Conservation (phyloP, 305 asterid species). For the Fraxinus sp. region DNA sequence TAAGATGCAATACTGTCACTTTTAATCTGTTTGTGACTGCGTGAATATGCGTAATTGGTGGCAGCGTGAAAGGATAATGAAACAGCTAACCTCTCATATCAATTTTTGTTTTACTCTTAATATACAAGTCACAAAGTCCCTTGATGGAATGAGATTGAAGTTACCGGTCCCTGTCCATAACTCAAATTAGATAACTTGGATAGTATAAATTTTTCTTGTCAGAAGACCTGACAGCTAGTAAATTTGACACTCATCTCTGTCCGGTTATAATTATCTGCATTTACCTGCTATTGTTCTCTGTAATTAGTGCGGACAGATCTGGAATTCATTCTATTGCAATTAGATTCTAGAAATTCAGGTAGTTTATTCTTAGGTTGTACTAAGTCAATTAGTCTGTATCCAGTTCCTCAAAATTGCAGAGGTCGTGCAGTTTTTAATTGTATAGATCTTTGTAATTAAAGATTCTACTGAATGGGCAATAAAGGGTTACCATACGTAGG, state of each 20-base stretch:
- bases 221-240: not conserved
- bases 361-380: not conserved
- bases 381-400: not conserved
- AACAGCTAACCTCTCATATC: not conserved
- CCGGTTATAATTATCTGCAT: not conserved
- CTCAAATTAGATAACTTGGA: not conserved
- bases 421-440: not conserved
- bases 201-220: not conserved
- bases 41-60: not conserved
- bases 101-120: not conserved
- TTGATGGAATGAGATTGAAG: not conserved
- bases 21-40: not conserved
- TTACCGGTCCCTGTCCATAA: not conserved
- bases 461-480: not conserved
- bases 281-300: not conserved
- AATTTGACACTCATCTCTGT: not conserved
- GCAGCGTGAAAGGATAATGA: conserved; percentile 7
- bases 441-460: not conserved
- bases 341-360: not conserved
- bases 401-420: not conserved
- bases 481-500: not conserved
- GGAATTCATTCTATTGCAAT: not conserved
- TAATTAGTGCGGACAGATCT: not conserved
- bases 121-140: not conserved
- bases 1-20: not conserved